A percentile compares a stretch with the other conserved stretches of the same genome.
Conservation (phyloP, 495 filamentous ascomycete genomes). For the Bacidia rubella region DNA sequence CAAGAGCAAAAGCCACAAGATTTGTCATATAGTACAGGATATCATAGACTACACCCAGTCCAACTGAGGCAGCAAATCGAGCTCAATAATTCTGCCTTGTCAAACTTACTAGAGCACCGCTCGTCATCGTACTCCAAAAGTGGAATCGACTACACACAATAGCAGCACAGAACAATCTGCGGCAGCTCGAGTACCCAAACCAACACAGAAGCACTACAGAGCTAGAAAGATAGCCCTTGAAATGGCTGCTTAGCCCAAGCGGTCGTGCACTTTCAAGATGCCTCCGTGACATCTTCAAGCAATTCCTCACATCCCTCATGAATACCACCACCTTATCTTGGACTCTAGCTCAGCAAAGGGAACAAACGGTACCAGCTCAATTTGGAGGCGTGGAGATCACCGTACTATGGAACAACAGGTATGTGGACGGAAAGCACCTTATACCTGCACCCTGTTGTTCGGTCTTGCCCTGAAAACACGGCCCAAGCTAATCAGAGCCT, state of each 20-base stretch:
- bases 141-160: too few species aligned
- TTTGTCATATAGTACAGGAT: too few species aligned
- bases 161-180: not conserved
- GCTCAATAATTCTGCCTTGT: too few species aligned
- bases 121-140: too few species aligned
- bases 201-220: too few species aligned
- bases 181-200: too few species aligned
- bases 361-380: not conserved
- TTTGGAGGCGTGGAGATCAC: not conserved
- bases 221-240: not conserved
- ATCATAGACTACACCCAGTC: too few species aligned
- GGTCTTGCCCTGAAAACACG: not conserved
- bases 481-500: not conserved
- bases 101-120: too few species aligned
- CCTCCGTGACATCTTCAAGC: not conserved
- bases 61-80: too few species aligned
- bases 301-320: not conserved
- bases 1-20: too few species aligned
- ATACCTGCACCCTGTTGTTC: too few species aligned
- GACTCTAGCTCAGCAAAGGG: not conserved
- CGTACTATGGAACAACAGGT: not conserved
- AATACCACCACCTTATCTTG: not conserved
- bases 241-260: not conserved
- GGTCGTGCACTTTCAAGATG: not conserved
- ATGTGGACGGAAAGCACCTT: not conserved